A percentile compares a stretch with the other conserved stretches of the same genome.
Conservation (phyloP, 2,329 filamentous ascomycete genomes). For the Verticillium nonalfalfae region DNA sequence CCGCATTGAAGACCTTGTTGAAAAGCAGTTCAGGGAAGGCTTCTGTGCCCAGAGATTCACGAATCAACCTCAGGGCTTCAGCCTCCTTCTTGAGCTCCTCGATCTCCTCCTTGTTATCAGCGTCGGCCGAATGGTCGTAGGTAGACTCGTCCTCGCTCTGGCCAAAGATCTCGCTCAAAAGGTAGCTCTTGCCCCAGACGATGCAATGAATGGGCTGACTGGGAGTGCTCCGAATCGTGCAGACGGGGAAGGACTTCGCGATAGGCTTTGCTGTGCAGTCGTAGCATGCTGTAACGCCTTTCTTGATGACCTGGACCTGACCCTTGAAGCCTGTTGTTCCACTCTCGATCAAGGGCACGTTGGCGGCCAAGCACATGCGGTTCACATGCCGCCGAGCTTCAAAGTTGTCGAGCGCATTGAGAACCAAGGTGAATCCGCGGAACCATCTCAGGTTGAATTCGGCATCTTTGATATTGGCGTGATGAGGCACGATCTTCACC, state of each 20-base stretch:
- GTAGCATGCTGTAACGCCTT: constrained; percentile 89
- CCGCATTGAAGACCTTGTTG: constrained; percentile 84
- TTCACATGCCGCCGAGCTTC: constrained; percentile 94
- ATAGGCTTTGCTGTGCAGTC: constrained; percentile 87
- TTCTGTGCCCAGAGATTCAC: constrained; percentile 70
- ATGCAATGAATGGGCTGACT: constrained; percentile 98
- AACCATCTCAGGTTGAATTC: constrained; percentile 90
- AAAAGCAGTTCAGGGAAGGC: constrained; percentile 78
- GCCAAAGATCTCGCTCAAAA: constrained; percentile 92
- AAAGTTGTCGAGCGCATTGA: constrained; percentile 95
- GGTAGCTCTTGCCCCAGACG: constrained; percentile 96
- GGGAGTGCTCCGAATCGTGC: constrained; percentile 93
- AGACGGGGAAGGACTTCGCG: constrained; percentile 91
- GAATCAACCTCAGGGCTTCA: constrained; percentile 74
- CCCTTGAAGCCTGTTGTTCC: constrained; percentile 97
- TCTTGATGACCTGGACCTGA: constrained; percentile 94
- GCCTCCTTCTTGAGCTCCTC: constrained; percentile 81
- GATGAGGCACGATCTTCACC: constrained; percentile 79
- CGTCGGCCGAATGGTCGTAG: constrained; percentile 73
- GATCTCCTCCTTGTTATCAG: constrained; percentile 82
- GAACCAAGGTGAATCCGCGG: constrained; percentile 72
- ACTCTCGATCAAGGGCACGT: constrained; percentile 89
- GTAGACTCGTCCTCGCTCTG: constrained; percentile 79
- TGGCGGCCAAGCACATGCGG: constrained; percentile 89
- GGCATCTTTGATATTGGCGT: constrained; percentile 89